Conservation (phyloP, 306 rosid genomes). For the Carpinus fangiana region DNA sequence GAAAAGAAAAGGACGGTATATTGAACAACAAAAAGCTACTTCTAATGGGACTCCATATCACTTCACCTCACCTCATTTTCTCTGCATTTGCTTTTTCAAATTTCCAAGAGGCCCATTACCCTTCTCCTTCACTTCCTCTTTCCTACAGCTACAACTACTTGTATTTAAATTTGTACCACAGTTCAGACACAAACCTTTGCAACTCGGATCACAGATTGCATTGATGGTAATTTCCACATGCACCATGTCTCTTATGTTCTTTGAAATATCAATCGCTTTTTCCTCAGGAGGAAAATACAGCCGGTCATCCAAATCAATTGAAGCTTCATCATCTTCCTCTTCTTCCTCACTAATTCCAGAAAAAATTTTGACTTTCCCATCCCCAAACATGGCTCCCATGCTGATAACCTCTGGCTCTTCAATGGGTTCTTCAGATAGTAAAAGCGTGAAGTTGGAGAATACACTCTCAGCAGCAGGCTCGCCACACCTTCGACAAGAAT, state of each 20-base stretch:
- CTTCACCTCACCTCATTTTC: conserved; percentile 2
- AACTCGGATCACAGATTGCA: conserved; percentile 63
- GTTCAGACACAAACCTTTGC: conserved; percentile 78
- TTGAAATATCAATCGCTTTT: conserved; percentile 84
- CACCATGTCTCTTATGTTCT: conserved; percentile 79
- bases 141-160: conserved; percentile 62
- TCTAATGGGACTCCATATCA: background rate
- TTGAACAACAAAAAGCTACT: background rate
- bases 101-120: conserved; percentile 65
- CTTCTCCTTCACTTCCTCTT: conserved; percentile 38
- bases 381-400: conserved; percentile 60
- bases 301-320: conserved; percentile 68
- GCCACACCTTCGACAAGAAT: conserved; percentile 64
- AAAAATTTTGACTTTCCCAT: conserved; percentile 30
- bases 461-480: conserved; percentile 64
- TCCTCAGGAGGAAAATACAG: conserved; percentile 66
- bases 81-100: conserved; percentile 65
- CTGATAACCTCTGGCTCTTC: conserved; percentile 65
- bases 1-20: background rate
- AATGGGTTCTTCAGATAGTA: conserved; percentile 67
- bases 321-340: conserved; percentile 45
- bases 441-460: conserved; percentile 73
- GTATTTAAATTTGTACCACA: conserved; percentile 79
- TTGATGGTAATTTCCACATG: conserved; percentile 77
- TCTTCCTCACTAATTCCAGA: conserved; percentile 34